Evolutionary conservation across 768 basidiomycete species (phyloP), one percentile per base, ranked within the genome.

Genomic region (Leccinum boreale): DNA sequence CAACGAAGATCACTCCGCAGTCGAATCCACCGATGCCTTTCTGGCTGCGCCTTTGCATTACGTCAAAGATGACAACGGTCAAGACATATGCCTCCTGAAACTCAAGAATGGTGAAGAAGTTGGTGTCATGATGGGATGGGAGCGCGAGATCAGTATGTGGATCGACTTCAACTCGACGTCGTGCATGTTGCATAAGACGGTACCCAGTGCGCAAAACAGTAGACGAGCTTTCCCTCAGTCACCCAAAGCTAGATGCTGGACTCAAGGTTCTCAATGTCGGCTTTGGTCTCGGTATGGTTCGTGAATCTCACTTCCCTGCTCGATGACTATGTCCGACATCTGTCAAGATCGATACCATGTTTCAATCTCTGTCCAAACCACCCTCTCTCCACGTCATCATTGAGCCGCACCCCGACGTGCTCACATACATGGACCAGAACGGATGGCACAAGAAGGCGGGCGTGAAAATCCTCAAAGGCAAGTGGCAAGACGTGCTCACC

Each of bases 121-220:
- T n/a, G 93, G 94, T 12, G 96, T 99, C 5, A 99, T 99, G 97
- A 99, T 99, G 97, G 93, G 94, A 1, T 99, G 97, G 97, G 97
- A 99, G 72, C 74, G 75, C 47, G 80, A 75, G 8, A 92, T 98
- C 66, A 98, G 85, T 86, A 64, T 70, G 66, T 12, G 49, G 77
- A 73, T 29, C 23, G 36, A 21, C 14, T 39, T 52, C 29, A 36
- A 1, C 21, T 35, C 33, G 5, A 46, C 12, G n/a, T n/a, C 9
- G 26, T 52, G 36, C 46, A 29, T 45, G 65, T 66, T 53, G 19
- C 53, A 60, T 62, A 62, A 53, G 61, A 64, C 58, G 68, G 65
- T 60, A 61, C 57, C 31, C 68, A 86, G 85, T 98, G 97, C 70
- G 78, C 58, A 80, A 85, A 65, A 96, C 94, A 5, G 94, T 92